Conservation (phyloP, 805 yeast genomes). For the Suhomyces pyralidae region DNA sequence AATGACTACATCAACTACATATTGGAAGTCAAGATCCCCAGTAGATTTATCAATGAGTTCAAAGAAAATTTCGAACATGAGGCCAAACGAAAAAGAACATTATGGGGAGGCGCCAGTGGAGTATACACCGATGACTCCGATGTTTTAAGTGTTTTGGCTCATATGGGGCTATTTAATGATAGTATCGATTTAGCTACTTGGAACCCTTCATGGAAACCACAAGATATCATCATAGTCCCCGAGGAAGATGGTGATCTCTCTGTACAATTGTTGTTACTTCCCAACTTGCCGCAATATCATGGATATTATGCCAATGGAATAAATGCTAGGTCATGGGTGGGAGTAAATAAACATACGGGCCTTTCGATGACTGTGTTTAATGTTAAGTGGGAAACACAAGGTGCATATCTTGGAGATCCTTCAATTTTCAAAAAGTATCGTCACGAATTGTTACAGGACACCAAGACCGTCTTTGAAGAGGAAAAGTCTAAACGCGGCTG, state of each 20-base stretch:
- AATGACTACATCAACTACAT: constrained; percentile 43
- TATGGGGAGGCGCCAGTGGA: constrained; percentile 84
- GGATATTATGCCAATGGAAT: constrained; percentile 70
- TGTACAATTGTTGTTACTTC: constrained; percentile 62
- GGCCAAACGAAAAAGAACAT: constrained; percentile 31
- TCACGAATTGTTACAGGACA: constrained; percentile 24
- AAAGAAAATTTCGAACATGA: constrained; percentile 37
- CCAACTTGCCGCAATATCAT: constrained; percentile 59
- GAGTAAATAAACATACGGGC: constrained; percentile 64
- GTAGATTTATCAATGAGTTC: constrained; percentile 35
- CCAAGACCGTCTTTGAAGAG: constrained; percentile 7
- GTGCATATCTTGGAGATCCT: constrained; percentile 27
- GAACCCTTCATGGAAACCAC: constrained; percentile 27
- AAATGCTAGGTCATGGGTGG: constrained; percentile 70
- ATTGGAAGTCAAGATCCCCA: constrained; percentile 58
- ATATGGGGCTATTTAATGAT: constrained; percentile 61
- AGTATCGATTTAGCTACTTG: constrained; percentile 28
- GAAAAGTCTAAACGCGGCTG: constrained; percentile 23
- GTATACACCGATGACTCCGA: constrained; percentile 94
- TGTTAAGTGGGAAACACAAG: constrained; percentile 48
- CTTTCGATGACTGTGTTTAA: constrained; percentile 61
- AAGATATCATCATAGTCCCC: constrained; percentile 20
- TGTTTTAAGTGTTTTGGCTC: constrained; percentile 68
- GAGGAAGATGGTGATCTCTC: constrained; percentile 46
- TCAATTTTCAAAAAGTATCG: constrained; percentile 27